phyloP scores from a whole-genome alignment of 2,329 filamentous ascomycete genomes.

The Fusarium sp. region DNA sequence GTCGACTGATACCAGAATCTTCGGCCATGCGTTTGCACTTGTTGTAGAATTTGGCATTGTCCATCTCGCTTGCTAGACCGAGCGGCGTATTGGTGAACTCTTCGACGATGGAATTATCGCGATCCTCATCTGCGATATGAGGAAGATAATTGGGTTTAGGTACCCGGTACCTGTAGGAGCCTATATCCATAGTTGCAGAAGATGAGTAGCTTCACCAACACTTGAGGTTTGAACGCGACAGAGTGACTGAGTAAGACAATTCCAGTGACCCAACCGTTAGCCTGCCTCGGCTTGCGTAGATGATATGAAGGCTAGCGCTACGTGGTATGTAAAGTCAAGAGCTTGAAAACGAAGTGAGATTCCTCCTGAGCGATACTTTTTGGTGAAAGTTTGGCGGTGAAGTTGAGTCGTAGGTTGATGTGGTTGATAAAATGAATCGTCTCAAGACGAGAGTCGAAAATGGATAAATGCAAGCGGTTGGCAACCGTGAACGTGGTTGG shows the following conservation, averaged over 20 bases:
- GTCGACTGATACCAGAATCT: conserved; percentile 77
- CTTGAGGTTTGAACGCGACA: conserved; percentile 9
- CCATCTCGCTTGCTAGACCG: conserved; percentile 61
- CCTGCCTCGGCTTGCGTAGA: not conserved
- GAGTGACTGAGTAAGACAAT: conserved; percentile 26
- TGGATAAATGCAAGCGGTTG: conserved; percentile 36
- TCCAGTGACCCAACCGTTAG: not conserved
- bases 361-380: not conserved
- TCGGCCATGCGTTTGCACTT: conserved; percentile 68
- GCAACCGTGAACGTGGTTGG: conserved; percentile 7
- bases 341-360: not conserved
- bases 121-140: conserved; percentile 63
- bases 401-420: conserved; percentile 26
- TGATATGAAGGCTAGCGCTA: conserved; percentile 1
- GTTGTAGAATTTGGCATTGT: conserved; percentile 66
- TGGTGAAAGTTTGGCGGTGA: not conserved
- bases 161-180: conserved; percentile 63
- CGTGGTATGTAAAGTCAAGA: not conserved
- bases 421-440: conserved; percentile 30
- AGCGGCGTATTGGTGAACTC: conserved; percentile 61
- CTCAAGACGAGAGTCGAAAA: conserved; percentile 30
- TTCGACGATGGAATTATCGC: conserved; percentile 63
- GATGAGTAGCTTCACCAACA: conserved; percentile 6
- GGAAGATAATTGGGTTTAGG: conserved; percentile 71
- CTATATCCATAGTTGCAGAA: conserved; percentile 50